Percentiles rank a stretch among this genome's conserved stretches.
phyloP scores from a whole-genome alignment of 208 protist genomes.

The Porcisia hertigi region DNA sequence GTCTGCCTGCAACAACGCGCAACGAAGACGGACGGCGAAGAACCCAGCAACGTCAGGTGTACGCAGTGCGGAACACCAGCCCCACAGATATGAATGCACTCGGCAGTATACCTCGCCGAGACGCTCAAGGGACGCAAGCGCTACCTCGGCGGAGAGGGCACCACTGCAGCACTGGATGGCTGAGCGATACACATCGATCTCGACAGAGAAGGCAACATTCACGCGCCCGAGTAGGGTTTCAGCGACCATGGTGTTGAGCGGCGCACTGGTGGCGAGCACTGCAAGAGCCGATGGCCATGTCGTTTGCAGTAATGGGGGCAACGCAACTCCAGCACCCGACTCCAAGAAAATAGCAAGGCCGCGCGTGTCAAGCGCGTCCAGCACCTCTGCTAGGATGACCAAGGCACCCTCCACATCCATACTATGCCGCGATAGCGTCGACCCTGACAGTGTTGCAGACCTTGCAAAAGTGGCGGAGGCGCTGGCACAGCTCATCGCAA shows the following conservation, averaged over 20 bases:
- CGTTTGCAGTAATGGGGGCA: background rate
- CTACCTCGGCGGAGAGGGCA: background rate
- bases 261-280: constrained; percentile 1
- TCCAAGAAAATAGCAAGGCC: constrained; percentile 3
- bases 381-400: constrained; percentile 27
- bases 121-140: constrained; percentile 36
- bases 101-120: constrained; percentile 38
- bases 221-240: constrained; percentile 24
- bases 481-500: constrained; percentile 16
- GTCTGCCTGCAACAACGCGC: constrained; percentile 64
- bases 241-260: constrained; percentile 26
- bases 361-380: constrained; percentile 1
- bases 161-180: constrained; percentile 8
- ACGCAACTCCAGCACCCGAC: background rate
- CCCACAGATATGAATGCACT: constrained; percentile 35
- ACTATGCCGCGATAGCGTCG: background rate
- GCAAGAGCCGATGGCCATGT: constrained; percentile 15
- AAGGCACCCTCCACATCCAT: constrained; percentile 15
- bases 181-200: constrained; percentile 23
- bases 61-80: constrained; percentile 55
- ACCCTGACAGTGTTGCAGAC: background rate
- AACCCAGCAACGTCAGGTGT: constrained; percentile 27
- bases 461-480: too few species aligned
- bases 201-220: constrained; percentile 10
- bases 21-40: constrained; percentile 59